Evolutionary conservation across 2,329 filamentous ascomycete genomes (phyloP).

Genomic region (Pseudohalonectria lignicola): DNA sequence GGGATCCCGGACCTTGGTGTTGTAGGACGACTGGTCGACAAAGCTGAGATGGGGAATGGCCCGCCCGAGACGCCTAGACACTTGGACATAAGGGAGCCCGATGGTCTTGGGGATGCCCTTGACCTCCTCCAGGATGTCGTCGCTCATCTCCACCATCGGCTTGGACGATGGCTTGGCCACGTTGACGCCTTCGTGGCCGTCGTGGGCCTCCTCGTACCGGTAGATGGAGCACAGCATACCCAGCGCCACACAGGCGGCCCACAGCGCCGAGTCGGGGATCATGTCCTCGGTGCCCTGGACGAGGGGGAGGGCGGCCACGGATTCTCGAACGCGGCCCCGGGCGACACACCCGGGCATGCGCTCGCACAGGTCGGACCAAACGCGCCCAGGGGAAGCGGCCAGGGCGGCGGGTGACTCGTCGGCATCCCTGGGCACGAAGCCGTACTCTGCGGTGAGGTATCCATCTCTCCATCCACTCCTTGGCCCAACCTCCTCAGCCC

Average conservation of each 20-base stretch:
- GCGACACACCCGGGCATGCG: constrained; percentile 40
- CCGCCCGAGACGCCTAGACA: constrained; percentile 39
- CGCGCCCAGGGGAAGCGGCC: constrained; percentile 34
- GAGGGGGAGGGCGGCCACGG: constrained; percentile 33
- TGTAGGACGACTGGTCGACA: constrained; percentile 41
- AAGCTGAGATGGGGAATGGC: constrained; percentile 40
- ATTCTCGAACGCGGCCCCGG: constrained; percentile 36
- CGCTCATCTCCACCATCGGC: constrained; percentile 31
- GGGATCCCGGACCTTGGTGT: constrained; percentile 35
- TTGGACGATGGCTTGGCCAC: constrained; percentile 19
- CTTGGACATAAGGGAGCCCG: constrained; percentile 36
- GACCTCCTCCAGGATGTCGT: constrained; percentile 37
- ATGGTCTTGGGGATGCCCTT: constrained; percentile 36
- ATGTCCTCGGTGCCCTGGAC: constrained; percentile 36
- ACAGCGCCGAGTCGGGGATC: constrained; percentile 39
- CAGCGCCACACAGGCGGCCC: constrained; percentile 39
- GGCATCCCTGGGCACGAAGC: constrained; percentile 38
- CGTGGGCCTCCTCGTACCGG: constrained; percentile 38
- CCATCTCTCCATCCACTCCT: constrained; percentile 41
- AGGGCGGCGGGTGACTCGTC: constrained; percentile 34
- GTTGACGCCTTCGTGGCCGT: constrained; percentile 37
- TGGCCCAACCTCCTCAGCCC: constrained; percentile 40
- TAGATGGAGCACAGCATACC: constrained; percentile 44
- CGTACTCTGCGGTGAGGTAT: constrained; percentile 38
- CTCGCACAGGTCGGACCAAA: constrained; percentile 43